Evolutionary conservation across 2,329 filamentous ascomycete species (phyloP).

Genomic region (Exutisphaerella laricina): DNA sequence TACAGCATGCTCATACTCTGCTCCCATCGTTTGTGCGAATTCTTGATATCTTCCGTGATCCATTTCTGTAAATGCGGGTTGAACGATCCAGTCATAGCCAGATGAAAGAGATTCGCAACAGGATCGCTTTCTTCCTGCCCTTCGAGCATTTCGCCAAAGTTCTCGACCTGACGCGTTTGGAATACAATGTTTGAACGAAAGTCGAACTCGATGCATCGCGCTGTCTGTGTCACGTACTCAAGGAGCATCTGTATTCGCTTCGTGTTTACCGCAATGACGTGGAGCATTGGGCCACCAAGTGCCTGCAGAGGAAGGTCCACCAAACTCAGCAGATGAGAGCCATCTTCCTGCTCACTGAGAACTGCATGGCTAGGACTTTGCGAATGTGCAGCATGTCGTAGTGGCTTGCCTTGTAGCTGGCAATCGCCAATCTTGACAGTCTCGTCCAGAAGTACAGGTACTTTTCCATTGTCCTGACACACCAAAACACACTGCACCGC

Average conservation of each 20-base stretch:
- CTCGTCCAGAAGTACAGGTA: constrained; percentile 28
- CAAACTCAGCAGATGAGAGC: constrained; percentile 7
- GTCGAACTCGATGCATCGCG: constrained; percentile 72
- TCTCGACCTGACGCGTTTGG: constrained; percentile 13
- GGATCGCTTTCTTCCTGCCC: constrained; percentile 61
- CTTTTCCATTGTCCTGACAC: constrained; percentile 15
- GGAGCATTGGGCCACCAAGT: constrained; percentile 57
- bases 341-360: constrained; percentile 36
- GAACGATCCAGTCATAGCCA: constrained; percentile 77
- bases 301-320: constrained; percentile 26
- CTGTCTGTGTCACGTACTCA: constrained; percentile 75
- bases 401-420: constrained; percentile 12
- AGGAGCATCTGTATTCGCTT: constrained; percentile 79
- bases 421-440: constrained; percentile 27
- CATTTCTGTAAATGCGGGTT: constrained; percentile 74
- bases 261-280: constrained; percentile 77
- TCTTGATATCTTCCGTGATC: constrained; percentile 46
- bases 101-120: constrained; percentile 72
- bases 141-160: constrained; percentile 66
- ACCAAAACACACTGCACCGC: constrained; percentile 23
- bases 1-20: constrained; percentile 75
- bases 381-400: constrained; percentile 64
- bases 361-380: constrained; percentile 71
- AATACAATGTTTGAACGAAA: constrained; percentile 79
- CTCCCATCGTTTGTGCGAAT: constrained; percentile 72